Conservation (phyloP, 495 filamentous ascomycete species). For the Neurospora discreta region DNA sequence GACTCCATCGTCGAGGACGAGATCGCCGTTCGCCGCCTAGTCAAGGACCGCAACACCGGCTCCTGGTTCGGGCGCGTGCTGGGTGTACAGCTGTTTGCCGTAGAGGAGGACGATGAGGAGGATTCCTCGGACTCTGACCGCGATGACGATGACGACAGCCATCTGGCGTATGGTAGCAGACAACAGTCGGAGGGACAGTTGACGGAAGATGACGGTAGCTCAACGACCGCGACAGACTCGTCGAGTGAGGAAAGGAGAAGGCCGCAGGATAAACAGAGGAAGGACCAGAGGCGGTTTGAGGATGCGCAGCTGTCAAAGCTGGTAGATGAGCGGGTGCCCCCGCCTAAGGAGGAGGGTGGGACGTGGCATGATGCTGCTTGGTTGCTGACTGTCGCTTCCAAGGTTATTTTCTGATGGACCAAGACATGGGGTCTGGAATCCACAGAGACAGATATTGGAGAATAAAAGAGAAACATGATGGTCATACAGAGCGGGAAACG, state of each 20-base stretch:
- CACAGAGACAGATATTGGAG: too few relatives aligned
- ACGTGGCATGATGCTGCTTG: conserved; percentile 80
- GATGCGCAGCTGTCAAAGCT: conserved; percentile 2
- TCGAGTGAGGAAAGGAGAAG: conserved; percentile 27
- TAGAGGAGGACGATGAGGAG: conserved; percentile 47
- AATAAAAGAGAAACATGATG: neutral
- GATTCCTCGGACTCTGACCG: conserved; percentile 21
- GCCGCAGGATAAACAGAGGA: conserved; percentile 14
- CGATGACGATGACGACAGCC: conserved; percentile 28
- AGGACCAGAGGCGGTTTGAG: conserved; percentile 14
- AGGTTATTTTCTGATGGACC: conserved; percentile 46
- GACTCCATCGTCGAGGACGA: conserved; percentile 33
- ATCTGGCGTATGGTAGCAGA: neutral
- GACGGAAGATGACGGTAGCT: conserved; percentile 23
- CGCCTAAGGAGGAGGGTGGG: conserved; percentile 40
- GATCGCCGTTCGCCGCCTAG: conserved; percentile 41
- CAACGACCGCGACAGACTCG: conserved; percentile 22
- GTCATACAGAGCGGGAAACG: too few relatives aligned
- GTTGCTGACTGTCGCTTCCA: conserved; percentile 67
- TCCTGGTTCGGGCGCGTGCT: conserved; percentile 65
- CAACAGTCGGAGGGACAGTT: conserved; percentile 1
- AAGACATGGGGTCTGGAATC: too few relatives aligned
- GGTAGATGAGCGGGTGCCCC: conserved; percentile 21
- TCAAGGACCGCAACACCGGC: conserved; percentile 52
- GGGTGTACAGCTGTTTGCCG: conserved; percentile 67